These are phyloP conservation scores for Phytopythium mirpurense DNA, from an alignment of 352 stramenopile genomes.

Conservation along the genomic window DNA sequence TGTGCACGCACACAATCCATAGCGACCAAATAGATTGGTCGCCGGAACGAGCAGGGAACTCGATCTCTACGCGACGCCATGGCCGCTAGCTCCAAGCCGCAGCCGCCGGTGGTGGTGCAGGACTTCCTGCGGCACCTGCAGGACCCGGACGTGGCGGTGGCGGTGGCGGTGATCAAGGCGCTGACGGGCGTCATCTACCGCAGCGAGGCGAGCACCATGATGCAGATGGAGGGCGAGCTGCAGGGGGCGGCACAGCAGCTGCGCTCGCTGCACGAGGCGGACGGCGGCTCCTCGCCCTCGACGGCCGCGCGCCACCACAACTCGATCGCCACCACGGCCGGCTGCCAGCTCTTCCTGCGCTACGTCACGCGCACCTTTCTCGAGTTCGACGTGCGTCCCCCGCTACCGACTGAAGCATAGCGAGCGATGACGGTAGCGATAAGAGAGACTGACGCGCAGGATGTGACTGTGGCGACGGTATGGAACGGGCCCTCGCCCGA, in stretches of 20 bases:
- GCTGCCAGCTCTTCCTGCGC: conserved; percentile 92
- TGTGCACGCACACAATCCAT: too few species aligned
- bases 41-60: neutral
- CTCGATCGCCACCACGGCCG: conserved; percentile 87
- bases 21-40: too few species aligned
- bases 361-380: conserved; percentile 92
- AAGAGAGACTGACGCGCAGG: neutral
- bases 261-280: conserved; percentile 47
- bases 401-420: too few species aligned
- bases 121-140: conserved; percentile 72
- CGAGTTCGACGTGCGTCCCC: conserved; percentile 71
- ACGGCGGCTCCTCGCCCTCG: conserved; percentile 23
- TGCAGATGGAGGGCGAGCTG: conserved; percentile 92
- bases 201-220: conserved; percentile 93
- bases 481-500: neutral
- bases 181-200: conserved; percentile 90
- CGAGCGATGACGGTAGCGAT: too few species aligned
- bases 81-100: neutral
- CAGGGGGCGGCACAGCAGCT: conserved; percentile 77
- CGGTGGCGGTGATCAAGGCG: conserved; percentile 92
- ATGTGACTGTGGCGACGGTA: neutral
- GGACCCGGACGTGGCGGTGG: conserved; percentile 82
- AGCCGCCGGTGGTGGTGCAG: conserved; percentile 39
- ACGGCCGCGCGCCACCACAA: conserved; percentile 57
- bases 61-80: neutral